phyloP scores from a whole-genome alignment of 2,329 filamentous ascomycete species.

The Metarhizium robertsii region DNA sequence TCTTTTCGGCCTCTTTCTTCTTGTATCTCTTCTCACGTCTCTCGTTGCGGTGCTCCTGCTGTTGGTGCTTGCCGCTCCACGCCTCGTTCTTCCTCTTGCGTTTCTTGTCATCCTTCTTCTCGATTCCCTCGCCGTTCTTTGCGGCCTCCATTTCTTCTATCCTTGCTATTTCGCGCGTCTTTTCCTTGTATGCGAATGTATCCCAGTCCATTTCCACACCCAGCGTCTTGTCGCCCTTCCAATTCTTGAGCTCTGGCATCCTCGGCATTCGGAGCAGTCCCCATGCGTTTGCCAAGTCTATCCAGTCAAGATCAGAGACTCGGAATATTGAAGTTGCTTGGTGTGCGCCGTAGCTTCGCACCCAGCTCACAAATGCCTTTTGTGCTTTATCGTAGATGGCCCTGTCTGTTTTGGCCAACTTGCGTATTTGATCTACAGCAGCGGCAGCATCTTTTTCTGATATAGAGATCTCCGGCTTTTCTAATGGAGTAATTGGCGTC shows the following conservation, averaged over 20 bases:
- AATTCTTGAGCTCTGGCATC: constrained; percentile 82
- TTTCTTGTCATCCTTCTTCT: constrained; percentile 31
- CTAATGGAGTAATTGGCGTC: constrained; percentile 65
- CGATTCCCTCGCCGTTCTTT: constrained; percentile 26
- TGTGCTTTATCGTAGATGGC: constrained; percentile 78
- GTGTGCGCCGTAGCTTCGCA: constrained; percentile 85
- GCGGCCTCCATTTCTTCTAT: constrained; percentile 44
- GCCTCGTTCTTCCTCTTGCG: constrained; percentile 56
- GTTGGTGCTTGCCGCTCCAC: constrained; percentile 64
- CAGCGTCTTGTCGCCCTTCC: constrained; percentile 57
- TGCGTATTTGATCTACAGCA: constrained; percentile 52
- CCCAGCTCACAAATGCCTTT: constrained; percentile 86
- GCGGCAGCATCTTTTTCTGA: constrained; percentile 50
- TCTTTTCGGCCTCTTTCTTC: constrained; percentile 53
- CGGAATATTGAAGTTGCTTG: constrained; percentile 88
- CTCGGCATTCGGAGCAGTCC: constrained; percentile 78
- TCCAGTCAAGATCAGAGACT: constrained; percentile 74
- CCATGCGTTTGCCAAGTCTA: constrained; percentile 71
- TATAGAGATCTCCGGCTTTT: constrained; percentile 45
- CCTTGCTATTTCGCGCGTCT: constrained; percentile 57
- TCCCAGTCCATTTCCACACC: constrained; percentile 59
- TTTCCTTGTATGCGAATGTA: constrained; percentile 62
- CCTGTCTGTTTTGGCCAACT: constrained; percentile 40
- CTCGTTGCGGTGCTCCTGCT: constrained; percentile 51
- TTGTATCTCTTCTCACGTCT: constrained; percentile 56